Percentiles rank a stretch among this genome's conserved stretches.
These are phyloP conservation scores for Raffaelea arxii DNA, from an alignment of 2,329 filamentous ascomycete species.

Conservation along the genomic window DNA sequence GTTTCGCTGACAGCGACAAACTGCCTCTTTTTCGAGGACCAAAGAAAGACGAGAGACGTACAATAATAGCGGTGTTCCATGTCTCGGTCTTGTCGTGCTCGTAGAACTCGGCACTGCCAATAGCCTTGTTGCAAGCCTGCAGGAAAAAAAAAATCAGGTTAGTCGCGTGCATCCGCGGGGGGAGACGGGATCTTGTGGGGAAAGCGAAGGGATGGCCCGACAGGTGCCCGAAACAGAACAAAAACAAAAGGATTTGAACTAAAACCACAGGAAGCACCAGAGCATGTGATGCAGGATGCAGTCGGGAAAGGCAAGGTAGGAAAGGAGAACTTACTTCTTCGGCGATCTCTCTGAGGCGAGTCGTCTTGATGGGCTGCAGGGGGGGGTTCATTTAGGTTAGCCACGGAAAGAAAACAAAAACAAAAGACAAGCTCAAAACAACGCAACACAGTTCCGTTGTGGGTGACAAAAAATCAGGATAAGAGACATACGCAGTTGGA, in stretches of 20 bases:
- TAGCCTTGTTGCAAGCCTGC: conserved; percentile 73
- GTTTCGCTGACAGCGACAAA: neutral
- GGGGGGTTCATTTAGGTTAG: too few species aligned
- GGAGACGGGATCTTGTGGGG: too few species aligned
- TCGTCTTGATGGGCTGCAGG: conserved; percentile 60
- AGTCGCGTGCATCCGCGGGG: too few species aligned
- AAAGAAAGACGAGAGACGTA: conserved; percentile 33
- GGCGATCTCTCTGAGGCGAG: conserved; percentile 75
- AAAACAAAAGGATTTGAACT: too few species aligned
- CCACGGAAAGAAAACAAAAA: too few species aligned
- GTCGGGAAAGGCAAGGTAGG: too few species aligned
- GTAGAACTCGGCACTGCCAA: conserved; percentile 69
- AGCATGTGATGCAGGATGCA: too few species aligned
- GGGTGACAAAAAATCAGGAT: too few species aligned
- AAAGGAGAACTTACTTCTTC: conserved; percentile 73
- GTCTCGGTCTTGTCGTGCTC: conserved; percentile 74
- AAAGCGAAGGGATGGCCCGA: too few species aligned
- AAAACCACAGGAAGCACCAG: too few species aligned
- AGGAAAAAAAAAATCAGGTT: neutral
- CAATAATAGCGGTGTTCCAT: conserved; percentile 93
- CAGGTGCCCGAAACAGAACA: too few species aligned
- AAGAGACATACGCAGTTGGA: conserved; percentile 5
- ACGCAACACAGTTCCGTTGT: neutral
- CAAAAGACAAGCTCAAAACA: neutral
- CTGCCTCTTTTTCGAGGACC: neutral